Base-by-base conservation (phyloP, 352 stramenopile species). In the Globisporangium rhizosaccharum region DNA sequence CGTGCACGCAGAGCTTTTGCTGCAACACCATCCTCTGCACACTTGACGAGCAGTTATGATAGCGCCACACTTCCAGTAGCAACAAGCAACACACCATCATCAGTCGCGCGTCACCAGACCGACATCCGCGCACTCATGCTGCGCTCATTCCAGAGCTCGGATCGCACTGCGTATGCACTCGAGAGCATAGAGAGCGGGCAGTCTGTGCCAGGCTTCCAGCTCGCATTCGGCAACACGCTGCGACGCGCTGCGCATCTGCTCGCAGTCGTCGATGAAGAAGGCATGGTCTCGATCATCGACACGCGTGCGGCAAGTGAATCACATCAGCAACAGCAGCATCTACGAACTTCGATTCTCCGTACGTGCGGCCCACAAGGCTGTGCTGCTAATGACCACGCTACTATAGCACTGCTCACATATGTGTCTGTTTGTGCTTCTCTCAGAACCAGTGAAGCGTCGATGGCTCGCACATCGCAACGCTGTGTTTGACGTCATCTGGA, bases 401-500 rank as follows among this genome's bases (percentile, higher is more conserved):
- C 28, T 33, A 11, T 11, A 7, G 7, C 33, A 9, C 9, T 39
- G 33, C 33, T 39, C 4, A 39, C 7, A 39, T 11, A 11, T 12
- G 33, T 12, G 9, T 39, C 7, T 9, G 33, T 39, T 7, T 39
- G 9, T 39, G 33, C 1, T 1, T 39, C 33, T 39, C 33, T 12
- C 9, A 67, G 61, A 63, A 28, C 15, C 45, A 1, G 49, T 33
- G 3, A 20, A 52, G 8, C n/a, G 52, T 17, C 48, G 57, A 36
- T 88, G 78, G 75, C 55, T 57, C 33, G 79, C 75, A 17, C 82
- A 91, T 60, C 61, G 77, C 33, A 89, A 91, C 56, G 82, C 82
- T 15, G 68, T 91, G 56, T 91, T 91, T 48, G 82, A 91, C 58
- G 66, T 76, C 17, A 75, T 78, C 44, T 89, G 79, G 82, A 72